Conservation (phyloP, 1,284 basidiomycete species). For the Trichosporon sp. region DNA sequence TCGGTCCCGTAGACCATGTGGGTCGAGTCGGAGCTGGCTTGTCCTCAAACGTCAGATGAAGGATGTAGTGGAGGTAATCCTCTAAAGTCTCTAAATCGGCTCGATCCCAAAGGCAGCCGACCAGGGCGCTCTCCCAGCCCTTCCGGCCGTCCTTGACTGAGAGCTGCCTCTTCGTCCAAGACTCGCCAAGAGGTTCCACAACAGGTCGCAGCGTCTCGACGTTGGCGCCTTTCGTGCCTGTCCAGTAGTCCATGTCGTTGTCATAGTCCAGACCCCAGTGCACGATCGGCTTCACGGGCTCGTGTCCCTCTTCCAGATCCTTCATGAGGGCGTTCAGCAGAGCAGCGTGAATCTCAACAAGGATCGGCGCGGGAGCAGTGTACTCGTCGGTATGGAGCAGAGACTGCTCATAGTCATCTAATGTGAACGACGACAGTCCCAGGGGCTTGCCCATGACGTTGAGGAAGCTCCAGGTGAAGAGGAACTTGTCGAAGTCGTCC, state of each 20-base stretch:
- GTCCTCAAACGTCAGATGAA: conserved; percentile 69
- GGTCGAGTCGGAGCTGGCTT: conserved; percentile 54
- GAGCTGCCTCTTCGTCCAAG: conserved; percentile 48
- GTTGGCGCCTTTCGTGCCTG: conserved; percentile 54
- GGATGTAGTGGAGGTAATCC: conserved; percentile 71
- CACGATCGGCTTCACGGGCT: conserved; percentile 41
- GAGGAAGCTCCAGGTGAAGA: conserved; percentile 90
- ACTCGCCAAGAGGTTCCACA: conserved; percentile 37
- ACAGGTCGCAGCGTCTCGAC: conserved; percentile 51
- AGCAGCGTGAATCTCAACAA: conserved; percentile 84
- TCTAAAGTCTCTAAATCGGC: conserved; percentile 75
- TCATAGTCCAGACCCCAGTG: conserved; percentile 41
- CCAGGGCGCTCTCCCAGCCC: conserved; percentile 75
- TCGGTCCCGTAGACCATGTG: conserved; percentile 53
- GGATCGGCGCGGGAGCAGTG: conserved; percentile 68
- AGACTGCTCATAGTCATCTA: conserved; percentile 91
- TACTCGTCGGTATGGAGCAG: conserved; percentile 74
- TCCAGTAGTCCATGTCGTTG: conserved; percentile 52
- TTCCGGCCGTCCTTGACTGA: conserved; percentile 46
- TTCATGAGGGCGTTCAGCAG: conserved; percentile 82
- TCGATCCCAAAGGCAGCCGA: conserved; percentile 89
- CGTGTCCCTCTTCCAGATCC: conserved; percentile 62
- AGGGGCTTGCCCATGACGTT: conserved; percentile 90
- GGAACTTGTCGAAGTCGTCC: conserved; percentile 76
- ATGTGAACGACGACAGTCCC: conserved; percentile 82